These are phyloP conservation scores for Diaporthe caulivora DNA, from an alignment of 2,329 filamentous ascomycete genomes.

Conservation along the genomic window DNA sequence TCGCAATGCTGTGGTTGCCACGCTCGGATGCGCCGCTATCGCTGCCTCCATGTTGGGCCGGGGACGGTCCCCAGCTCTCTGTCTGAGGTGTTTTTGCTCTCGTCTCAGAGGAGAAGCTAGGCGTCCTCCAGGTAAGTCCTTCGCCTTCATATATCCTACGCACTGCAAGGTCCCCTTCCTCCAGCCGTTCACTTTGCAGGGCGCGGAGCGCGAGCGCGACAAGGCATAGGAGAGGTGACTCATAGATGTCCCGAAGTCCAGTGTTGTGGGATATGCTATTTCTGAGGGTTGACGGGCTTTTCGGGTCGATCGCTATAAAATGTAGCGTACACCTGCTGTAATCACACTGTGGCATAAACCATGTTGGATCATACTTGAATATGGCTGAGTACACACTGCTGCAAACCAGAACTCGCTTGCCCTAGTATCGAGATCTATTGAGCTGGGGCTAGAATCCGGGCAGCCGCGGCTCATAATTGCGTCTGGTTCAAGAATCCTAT, in stretches of 20 bases:
- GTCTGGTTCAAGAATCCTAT: neutral
- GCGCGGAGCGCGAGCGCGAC: neutral
- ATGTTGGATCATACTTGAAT: neutral
- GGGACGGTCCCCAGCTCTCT: neutral
- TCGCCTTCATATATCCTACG: neutral
- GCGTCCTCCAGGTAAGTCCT: neutral
- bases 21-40: neutral
- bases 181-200: neutral
- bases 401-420: slow-evolving; percentile 1
- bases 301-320: neutral
- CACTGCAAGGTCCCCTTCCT: neutral
- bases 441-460: neutral
- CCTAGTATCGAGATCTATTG: too few relatives aligned
- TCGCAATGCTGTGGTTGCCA: neutral
- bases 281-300: neutral
- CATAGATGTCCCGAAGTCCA: neutral
- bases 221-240: neutral
- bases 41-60: neutral
- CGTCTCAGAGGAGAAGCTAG: neutral
- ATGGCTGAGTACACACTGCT: neutral
- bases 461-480: neutral
- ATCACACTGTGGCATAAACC: neutral
- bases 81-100: neutral
- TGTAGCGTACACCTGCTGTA: neutral
- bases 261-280: neutral